Evolutionary conservation across 352 stramenopile species (phyloP).

Genomic region (Phytophthora vignae): DNA sequence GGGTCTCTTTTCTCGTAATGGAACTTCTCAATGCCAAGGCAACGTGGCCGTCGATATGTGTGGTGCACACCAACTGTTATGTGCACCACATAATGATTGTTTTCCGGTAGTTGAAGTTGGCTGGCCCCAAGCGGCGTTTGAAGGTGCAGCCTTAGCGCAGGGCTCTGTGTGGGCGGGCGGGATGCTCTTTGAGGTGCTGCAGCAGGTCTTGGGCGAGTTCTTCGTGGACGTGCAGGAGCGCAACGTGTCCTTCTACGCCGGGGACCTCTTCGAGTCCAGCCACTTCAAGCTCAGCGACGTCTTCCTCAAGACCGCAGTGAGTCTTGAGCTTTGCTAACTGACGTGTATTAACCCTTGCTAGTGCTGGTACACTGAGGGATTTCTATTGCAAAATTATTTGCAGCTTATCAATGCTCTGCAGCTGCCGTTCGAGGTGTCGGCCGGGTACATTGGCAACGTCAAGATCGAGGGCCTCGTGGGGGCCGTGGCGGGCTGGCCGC

Average conservation of each 20-base stretch:
- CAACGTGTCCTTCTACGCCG: slow-evolving; percentile 72
- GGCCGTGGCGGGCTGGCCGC: slow-evolving; percentile 61
- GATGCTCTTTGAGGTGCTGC: slow-evolving; percentile 67
- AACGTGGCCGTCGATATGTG: slow-evolving; percentile 10
- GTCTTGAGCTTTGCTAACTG: slow-evolving; percentile 3
- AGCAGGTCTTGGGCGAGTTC: slow-evolving; percentile 69
- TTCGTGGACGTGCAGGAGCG: slow-evolving; percentile 66
- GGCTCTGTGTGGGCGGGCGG: not conserved
- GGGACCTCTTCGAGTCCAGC: slow-evolving; percentile 79
- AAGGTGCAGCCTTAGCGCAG: slow-evolving; percentile 6
- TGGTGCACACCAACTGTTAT: not conserved
- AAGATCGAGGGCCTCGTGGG: slow-evolving; percentile 71
- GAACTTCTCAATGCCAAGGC: slow-evolving; percentile 17
- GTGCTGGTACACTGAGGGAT: not conserved
- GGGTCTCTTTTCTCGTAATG: not conserved
- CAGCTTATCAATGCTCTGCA: slow-evolving; percentile 74
- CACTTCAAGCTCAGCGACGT: slow-evolving; percentile 70
- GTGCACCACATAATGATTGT: slow-evolving; percentile 5
- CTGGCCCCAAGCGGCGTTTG: not conserved
- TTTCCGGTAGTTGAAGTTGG: slow-evolving; percentile 17
- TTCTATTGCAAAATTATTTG: not conserved
- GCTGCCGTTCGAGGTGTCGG: slow-evolving; percentile 70
- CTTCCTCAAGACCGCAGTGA: slow-evolving; percentile 68
- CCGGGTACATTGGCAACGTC: slow-evolving; percentile 72
- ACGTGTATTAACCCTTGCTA: not conserved